Conservation (phyloP, 768 basidiomycete genomes). For the Agrocybe chaxingu region DNA sequence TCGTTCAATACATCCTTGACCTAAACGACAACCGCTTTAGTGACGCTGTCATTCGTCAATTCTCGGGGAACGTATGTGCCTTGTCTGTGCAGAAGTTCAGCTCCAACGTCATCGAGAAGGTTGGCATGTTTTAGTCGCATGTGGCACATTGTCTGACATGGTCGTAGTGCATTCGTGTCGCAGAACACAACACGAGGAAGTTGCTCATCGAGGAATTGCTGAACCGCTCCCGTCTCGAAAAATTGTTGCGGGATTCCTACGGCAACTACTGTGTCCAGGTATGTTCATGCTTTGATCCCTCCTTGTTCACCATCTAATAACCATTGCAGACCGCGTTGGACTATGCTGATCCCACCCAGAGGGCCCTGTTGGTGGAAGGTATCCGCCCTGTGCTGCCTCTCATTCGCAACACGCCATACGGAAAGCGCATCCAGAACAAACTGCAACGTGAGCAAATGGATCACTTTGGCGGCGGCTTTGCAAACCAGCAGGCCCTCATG, state of each 20-base stretch:
- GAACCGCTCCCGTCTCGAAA: slow-evolving; percentile 92
- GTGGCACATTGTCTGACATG: neutral
- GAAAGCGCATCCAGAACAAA: slow-evolving; percentile 99
- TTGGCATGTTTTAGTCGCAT: slow-evolving; percentile 22
- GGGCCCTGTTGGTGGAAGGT: slow-evolving; percentile 89
- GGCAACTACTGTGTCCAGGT: slow-evolving; percentile 96
- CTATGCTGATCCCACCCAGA: slow-evolving; percentile 93
- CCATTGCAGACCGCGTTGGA: slow-evolving; percentile 84
- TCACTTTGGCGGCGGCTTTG: slow-evolving; percentile 50
- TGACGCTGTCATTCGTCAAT: slow-evolving; percentile 96
- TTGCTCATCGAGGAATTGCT: slow-evolving; percentile 92
- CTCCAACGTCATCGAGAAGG: slow-evolving; percentile 98
- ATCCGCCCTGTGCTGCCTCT: slow-evolving; percentile 98
- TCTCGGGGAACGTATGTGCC: slow-evolving; percentile 95
- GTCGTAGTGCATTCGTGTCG: slow-evolving; percentile 81
- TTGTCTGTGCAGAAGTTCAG: slow-evolving; percentile 99
- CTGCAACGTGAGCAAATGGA: slow-evolving; percentile 92
- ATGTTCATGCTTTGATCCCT: slow-evolving; percentile 13
- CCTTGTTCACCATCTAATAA: neutral
- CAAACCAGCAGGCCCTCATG: slow-evolving; percentile 59
- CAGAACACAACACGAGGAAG: slow-evolving; percentile 92
- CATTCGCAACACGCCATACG: slow-evolving; percentile 98
- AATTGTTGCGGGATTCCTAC: slow-evolving; percentile 92
- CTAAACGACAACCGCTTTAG: slow-evolving; percentile 98
- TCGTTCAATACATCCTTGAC: slow-evolving; percentile 97